These are phyloP conservation scores for Lentithecium fluviatile DNA, from an alignment of 495 filamentous ascomycete genomes.

Conservation along the genomic window DNA sequence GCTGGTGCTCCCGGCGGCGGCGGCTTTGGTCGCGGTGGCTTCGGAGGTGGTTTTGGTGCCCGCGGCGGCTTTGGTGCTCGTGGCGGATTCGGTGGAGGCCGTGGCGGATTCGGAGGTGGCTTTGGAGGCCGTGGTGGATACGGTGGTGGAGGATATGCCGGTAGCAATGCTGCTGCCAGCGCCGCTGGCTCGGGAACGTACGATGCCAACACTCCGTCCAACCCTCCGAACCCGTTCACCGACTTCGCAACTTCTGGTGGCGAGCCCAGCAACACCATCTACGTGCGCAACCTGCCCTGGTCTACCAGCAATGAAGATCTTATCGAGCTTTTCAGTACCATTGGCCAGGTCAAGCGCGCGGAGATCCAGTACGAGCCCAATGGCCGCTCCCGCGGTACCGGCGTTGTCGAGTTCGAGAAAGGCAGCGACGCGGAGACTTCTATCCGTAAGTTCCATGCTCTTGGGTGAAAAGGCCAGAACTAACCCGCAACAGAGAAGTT, in stretches of 20 bases:
- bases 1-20: slow-evolving; percentile 61
- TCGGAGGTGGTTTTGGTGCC: slow-evolving; percentile 46
- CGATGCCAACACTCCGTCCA: slow-evolving; percentile 48
- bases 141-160: slow-evolving; percentile 47
- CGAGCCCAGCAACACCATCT: slow-evolving; percentile 80
- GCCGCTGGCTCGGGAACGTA: slow-evolving; percentile 44
- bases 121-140: slow-evolving; percentile 49
- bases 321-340: slow-evolving; percentile 93
- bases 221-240: slow-evolving; percentile 90
- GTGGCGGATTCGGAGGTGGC: slow-evolving; percentile 57
- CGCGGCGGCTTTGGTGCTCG: slow-evolving; percentile 52
- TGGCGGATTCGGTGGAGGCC: slow-evolving; percentile 48
- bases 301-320: slow-evolving; percentile 98
- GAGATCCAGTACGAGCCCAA: slow-evolving; percentile 99
- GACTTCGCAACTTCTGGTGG: slow-evolving; percentile 87
- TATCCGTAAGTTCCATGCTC: slow-evolving; percentile 59
- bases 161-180: slow-evolving; percentile 50
- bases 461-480: background rate
- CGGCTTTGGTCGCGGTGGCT: slow-evolving; percentile 51
- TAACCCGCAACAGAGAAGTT: slow-evolving; percentile 68
- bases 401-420: slow-evolving; percentile 89
- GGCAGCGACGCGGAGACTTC: slow-evolving; percentile 84
- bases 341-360: slow-evolving; percentile 94
- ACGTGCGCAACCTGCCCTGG: slow-evolving; percentile 97
- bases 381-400: slow-evolving; percentile 89